Evolutionary conservation across 345 rosid genomes (phyloP), one percentile per base, ranked within the genome.

Genomic region (Rhizophora mangle): DNA sequence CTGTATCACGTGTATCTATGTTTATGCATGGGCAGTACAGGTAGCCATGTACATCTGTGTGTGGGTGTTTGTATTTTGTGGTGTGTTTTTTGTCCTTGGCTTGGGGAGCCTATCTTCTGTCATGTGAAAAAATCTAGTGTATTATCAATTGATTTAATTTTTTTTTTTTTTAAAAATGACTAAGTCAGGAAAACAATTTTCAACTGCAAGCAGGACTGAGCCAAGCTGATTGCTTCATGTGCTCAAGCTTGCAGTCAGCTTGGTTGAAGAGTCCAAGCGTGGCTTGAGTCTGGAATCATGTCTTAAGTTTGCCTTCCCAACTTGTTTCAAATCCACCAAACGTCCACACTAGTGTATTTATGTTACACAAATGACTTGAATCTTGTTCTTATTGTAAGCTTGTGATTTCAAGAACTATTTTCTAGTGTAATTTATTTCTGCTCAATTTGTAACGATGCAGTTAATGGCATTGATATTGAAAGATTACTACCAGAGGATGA

Each of bases 401-500:
- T 68, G 46, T 62, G 3, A 4, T 68, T 62, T 63, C 61, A 37
- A 34, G 10, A 7, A 34, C 36, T n/a, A 51, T 64, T 29, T 43
- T n/a, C 10, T 31, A 27, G 10, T 24, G 20, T 20, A 27, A 10
- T 55, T 70, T 21, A 56, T 24, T 49, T 55, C n/a, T 11, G 3
- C 53, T 31, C 39, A 71, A 60, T 67, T 62, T 67, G 19, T 55
- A 36, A 27, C 68, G 11, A 15, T 74, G 79, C 82, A 85, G 98
- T 71, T 80, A 83, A 62, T 68, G 80, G 73, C 27, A 53, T 64
- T 70, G 80, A 80, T 71, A 56, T 55, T 73, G 83, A 72, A 62
- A 74, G 78, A 46, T 71, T 87, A 49, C 74, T 85, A 58, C 76
- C 79, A n/a, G 83, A 85, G 69, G 90, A 81, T 69, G 80, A 78